phyloP scores from a whole-genome alignment of 73 alveolate genomes.

The Paramecium bursaria region DNA sequence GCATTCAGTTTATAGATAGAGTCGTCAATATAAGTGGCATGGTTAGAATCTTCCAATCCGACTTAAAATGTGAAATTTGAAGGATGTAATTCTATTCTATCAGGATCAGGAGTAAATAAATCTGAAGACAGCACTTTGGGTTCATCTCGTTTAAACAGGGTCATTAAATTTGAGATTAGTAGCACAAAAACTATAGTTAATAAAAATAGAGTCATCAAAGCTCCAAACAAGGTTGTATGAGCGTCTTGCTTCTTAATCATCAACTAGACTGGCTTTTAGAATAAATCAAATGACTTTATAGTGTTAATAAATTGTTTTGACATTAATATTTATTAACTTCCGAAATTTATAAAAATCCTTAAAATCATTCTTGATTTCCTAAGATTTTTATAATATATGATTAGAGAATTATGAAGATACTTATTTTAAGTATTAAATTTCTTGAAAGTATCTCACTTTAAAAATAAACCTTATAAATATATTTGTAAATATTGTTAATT shows the following conservation, averaged over 20 bases:
- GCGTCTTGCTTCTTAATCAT: slow-evolving; percentile 2
- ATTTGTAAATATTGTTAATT: too few species aligned
- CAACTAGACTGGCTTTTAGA: slow-evolving; percentile 3
- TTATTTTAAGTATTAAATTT: too few species aligned
- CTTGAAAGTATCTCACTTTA: too few species aligned
- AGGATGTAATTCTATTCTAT: slow-evolving; percentile 1
- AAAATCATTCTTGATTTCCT: too few species aligned
- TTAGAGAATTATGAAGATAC: too few species aligned
- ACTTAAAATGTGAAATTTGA: slow-evolving; percentile 15
- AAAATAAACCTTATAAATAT: too few species aligned
- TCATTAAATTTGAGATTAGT: too few species aligned
- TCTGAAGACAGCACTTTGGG: slow-evolving; percentile 24
- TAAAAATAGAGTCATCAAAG: slow-evolving; percentile 6
- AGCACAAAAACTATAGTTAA: too few species aligned
- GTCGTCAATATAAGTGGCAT: slow-evolving; percentile 49
- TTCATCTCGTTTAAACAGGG: slow-evolving; percentile 20
- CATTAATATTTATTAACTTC: too few species aligned
- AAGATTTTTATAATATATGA: too few species aligned
- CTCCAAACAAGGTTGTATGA: slow-evolving; percentile 46
- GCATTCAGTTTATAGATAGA: slow-evolving; percentile 25
- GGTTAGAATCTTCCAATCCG: slow-evolving; percentile 19
- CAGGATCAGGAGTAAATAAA: slow-evolving; percentile 29
- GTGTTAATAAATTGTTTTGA: too few species aligned
- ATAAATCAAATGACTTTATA: slow-evolving; percentile 17
- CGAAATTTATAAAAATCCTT: too few species aligned